Evolutionary conservation across 495 filamentous ascomycete species (phyloP).

Genomic region (Aspergillus nidulans): DNA sequence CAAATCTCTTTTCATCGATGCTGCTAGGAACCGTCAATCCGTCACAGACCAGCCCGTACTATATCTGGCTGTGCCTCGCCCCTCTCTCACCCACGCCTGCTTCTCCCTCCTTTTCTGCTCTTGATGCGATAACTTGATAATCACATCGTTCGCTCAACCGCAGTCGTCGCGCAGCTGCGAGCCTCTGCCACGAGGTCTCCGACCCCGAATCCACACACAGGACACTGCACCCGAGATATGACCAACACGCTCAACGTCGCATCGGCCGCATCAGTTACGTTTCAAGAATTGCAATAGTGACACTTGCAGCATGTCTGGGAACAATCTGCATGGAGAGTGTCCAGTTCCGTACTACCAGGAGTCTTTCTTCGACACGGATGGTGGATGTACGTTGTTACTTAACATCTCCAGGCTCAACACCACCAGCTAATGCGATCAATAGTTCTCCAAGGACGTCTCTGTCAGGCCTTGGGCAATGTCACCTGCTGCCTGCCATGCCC

Average conservation of each 20-base stretch:
- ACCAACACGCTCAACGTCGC: constrained; percentile 4
- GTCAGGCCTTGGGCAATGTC: constrained; percentile 48
- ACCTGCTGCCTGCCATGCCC: constrained; percentile 91
- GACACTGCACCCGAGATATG: constrained; percentile 13
- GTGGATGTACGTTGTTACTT: constrained; percentile 55
- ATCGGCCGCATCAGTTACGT: constrained; percentile 8
- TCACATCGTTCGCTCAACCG: constrained; percentile 7
- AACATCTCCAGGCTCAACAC: background rate
- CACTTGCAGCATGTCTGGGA: constrained; percentile 23
- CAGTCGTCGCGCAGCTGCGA: constrained; percentile 17
- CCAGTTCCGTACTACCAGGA: constrained; percentile 61
- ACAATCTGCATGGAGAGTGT: constrained; percentile 46
- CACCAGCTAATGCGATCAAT: constrained; percentile 12
- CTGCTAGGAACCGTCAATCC: background rate
- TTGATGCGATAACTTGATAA: constrained; percentile 10
- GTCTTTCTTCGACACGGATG: constrained; percentile 50
- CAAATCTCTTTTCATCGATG: constrained; percentile 11
- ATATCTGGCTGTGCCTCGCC: constrained; percentile 18
- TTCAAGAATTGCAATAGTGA: constrained; percentile 4
- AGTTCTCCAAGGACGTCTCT: constrained; percentile 68
- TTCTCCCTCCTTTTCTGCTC: constrained; percentile 2
- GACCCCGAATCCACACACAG: background rate
- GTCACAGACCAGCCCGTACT: constrained; percentile 5
- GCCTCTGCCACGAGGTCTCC: constrained; percentile 19
- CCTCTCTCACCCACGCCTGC: constrained; percentile 8